These are phyloP conservation scores for Coemansia sp. DNA, from an alignment of 192 early-diverging fungal genomes.

Conservation along the genomic window DNA sequence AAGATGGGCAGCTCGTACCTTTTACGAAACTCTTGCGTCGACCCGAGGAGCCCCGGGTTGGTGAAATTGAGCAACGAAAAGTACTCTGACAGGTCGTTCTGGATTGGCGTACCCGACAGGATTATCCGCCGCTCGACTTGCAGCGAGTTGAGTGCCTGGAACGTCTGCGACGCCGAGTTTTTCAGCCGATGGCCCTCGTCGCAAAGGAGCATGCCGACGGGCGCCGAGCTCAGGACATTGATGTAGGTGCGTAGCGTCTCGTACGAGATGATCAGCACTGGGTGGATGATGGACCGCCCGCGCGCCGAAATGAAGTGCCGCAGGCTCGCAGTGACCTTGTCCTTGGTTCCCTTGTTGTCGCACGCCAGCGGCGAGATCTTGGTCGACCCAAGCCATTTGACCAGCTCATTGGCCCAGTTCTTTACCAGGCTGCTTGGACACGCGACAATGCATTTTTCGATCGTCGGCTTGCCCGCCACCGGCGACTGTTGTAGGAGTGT, in stretches of 20 bases:
- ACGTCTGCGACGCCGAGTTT: conserved; percentile 82
- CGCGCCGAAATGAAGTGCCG: conserved; percentile 77
- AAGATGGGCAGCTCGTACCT: conserved; percentile 94
- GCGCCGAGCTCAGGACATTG: conserved; percentile 67
- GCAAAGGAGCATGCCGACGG: conserved; percentile 90
- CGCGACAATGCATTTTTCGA: conserved; percentile 95
- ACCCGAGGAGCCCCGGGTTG: conserved; percentile 88
- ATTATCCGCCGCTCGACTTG: conserved; percentile 91
- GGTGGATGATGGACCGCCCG: conserved; percentile 81
- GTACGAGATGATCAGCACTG: conserved; percentile 97
- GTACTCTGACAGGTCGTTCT: conserved; percentile 88
- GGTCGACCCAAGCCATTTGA: conserved; percentile 88
- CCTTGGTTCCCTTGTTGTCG: conserved; percentile 86
- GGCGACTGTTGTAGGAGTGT: conserved; percentile 92
- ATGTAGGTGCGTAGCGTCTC: conserved; percentile 88
- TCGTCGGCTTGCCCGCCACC: conserved; percentile 80
- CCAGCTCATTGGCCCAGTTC: conserved; percentile 98
- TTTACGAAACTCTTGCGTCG: conserved; percentile 82
- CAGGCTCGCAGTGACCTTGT: conserved; percentile 75
- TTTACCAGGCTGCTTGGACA: conserved; percentile 94
- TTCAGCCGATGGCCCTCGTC: conserved; percentile 98
- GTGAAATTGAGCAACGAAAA: conserved; percentile 93
- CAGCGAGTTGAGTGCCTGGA: conserved; percentile 74
- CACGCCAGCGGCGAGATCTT: conserved; percentile 83
- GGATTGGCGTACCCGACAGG: conserved; percentile 95